phyloP scores from a whole-genome alignment of 139 green algal species.

The Eudorina sp. region DNA sequence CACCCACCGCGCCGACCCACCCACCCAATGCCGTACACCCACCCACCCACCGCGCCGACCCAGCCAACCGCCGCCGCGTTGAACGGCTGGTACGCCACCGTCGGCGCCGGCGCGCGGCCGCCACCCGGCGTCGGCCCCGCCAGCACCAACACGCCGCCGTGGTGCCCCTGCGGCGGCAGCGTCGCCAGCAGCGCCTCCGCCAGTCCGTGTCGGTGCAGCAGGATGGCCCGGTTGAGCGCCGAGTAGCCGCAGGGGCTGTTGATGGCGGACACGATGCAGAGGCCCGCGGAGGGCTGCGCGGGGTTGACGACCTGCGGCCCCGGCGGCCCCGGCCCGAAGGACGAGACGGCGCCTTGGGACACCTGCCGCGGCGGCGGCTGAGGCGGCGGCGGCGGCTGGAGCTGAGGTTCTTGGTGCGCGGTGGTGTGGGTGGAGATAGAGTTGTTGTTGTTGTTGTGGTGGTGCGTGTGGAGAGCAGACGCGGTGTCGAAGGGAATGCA shows the following conservation, averaged over 20 bases:
- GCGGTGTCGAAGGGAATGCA: no score
- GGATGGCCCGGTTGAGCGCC: slow-evolving; percentile 35
- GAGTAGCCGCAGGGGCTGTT: slow-evolving; percentile 40
- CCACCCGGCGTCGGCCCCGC: not conserved
- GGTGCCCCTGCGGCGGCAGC: slow-evolving; percentile 8
- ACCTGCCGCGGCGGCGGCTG: not conserved
- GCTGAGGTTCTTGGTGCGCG: not conserved
- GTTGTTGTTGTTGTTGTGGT: not conserved
- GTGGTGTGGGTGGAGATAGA: not conserved
- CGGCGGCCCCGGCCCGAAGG: not conserved
- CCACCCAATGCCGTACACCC: no score
- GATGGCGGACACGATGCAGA: slow-evolving; percentile 32
- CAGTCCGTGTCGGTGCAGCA: not conserved
- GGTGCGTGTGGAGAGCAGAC: not conserved
- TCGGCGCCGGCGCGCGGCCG: not conserved
- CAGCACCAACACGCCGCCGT: slow-evolving; percentile 7
- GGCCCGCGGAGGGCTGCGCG: not conserved
- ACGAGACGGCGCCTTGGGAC: not conserved
- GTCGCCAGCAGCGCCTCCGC: slow-evolving; percentile 27
- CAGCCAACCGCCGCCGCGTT: not conserved
- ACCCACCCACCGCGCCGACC: no score
- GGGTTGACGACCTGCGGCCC: no score
- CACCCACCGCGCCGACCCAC: no score
- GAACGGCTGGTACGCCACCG: not conserved
- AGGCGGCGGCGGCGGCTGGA: not conserved